Evolutionary conservation across 225 moss, liverwort and hornwort genomes (phyloP).

Genomic region (Thuidium tamariscinum): DNA sequence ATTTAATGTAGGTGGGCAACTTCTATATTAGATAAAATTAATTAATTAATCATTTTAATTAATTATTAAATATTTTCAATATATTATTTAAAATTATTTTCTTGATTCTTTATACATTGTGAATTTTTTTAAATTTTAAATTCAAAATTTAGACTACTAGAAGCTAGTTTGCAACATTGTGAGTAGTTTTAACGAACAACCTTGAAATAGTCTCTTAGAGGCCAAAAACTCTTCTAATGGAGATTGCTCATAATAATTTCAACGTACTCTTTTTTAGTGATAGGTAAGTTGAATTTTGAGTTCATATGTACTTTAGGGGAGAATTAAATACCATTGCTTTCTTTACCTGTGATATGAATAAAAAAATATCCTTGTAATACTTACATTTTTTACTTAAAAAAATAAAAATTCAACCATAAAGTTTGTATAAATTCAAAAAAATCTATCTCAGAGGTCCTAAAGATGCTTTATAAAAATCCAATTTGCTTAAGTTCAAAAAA

Average conservation of each 20-base stretch:
- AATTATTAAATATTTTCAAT: too few relatives aligned
- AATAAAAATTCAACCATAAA: fast-evolving
- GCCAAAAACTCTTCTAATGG: too few relatives aligned
- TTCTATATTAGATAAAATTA: too few relatives aligned
- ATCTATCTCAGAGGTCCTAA: fast-evolving
- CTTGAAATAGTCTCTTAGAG: too few relatives aligned
- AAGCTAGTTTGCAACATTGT: too few relatives aligned
- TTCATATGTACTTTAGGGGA: fast-evolving
- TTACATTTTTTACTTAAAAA: background rate
- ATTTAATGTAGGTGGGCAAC: too few relatives aligned
- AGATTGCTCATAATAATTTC: background rate
- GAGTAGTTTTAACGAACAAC: too few relatives aligned
- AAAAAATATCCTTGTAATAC: background rate
- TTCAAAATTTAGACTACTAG: too few relatives aligned
- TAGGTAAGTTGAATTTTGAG: fast-evolving
- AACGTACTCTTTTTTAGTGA: fast-evolving
- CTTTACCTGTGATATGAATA: background rate
- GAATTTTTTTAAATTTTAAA: too few relatives aligned
- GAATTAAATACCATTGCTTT: background rate
- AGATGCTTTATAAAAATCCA: background rate
- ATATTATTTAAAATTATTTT: too few relatives aligned
- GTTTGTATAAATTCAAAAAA: background rate
- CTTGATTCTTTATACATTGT: too few relatives aligned
- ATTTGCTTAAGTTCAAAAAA: background rate
- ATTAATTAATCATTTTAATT: too few relatives aligned